Conservation (phyloP, 768 basidiomycete genomes). For the Lentinus brumalis region DNA sequence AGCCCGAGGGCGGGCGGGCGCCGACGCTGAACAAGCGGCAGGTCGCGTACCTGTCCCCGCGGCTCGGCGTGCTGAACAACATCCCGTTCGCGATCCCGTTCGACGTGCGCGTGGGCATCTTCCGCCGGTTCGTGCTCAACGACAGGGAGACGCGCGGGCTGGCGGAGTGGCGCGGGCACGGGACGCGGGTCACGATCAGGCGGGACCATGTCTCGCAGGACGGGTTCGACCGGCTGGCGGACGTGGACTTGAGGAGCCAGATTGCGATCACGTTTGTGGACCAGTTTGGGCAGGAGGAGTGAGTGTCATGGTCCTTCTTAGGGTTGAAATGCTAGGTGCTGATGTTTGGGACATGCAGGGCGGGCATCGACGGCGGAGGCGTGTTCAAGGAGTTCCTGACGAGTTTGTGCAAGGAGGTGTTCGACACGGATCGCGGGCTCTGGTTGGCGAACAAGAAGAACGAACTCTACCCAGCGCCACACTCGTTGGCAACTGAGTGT, state of each 20-base stretch:
- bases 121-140: slow-evolving; percentile 77
- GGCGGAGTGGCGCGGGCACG: slow-evolving; percentile 22
- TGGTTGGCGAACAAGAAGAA: slow-evolving; percentile 92
- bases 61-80: slow-evolving; percentile 90
- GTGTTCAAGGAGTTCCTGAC: slow-evolving; percentile 99
- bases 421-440: slow-evolving; percentile 90
- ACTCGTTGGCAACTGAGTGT: slow-evolving; percentile 89
- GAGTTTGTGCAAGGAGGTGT: slow-evolving; percentile 88
- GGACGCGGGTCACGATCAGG: slow-evolving; percentile 57
- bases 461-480: slow-evolving; percentile 94
- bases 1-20: slow-evolving; percentile 27
- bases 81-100: slow-evolving; percentile 97
- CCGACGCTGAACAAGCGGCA: slow-evolving; percentile 60
- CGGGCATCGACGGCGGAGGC: slow-evolving; percentile 95
- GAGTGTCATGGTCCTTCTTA: slow-evolving; percentile 30
- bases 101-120: slow-evolving; percentile 85
- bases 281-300: slow-evolving; percentile 86
- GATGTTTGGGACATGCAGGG: slow-evolving; percentile 40
- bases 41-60: slow-evolving; percentile 74
- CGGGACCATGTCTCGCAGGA: slow-evolving; percentile 83
- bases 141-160: slow-evolving; percentile 43
- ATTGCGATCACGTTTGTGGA: slow-evolving; percentile 93
- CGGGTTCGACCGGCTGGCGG: slow-evolving; percentile 82
- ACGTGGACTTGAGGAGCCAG: slow-evolving; percentile 76
- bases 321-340: neutral